Base-by-base conservation (phyloP, 352 stramenopile genomes). In the Hyaloperonospora brassicae region DNA sequence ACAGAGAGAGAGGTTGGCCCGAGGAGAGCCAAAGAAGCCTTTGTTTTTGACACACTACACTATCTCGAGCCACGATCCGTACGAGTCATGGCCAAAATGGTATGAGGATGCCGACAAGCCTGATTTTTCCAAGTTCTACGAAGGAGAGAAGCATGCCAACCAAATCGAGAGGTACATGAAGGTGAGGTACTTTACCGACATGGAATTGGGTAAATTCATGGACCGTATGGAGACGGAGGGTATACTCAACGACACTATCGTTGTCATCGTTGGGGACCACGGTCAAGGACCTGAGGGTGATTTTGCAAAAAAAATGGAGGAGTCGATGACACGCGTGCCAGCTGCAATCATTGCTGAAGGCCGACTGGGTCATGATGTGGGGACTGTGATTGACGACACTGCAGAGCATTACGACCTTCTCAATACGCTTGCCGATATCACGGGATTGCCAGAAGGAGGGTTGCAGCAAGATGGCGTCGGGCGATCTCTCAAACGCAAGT, bases 31-130 rank as follows among this genome's bases (percentile, higher is more conserved):
- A 10, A 42, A 42, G 39, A 17, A 44, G n/a, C 72, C 74, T 23
- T 67, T 72, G 27, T 85, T 81, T 55, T 50, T 79, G 34, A 85
- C 70, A 10, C 70, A 81, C 41, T 85, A 81, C 59, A 81, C 74
- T 34, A 85, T 82, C 57, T 73, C 67, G 6, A 79, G 64, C 44
- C 75, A 86, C 52, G 52, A 24, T 17, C 70, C 55, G 59, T 72
- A 57, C 31, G n/a, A 35, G 17, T 64, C n/a, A 24, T 39, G 58
- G 12, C 70, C 74, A 2, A 63, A 55, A 40, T 83, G 75, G 75
- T 80, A 44, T 10, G 14, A 44, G 11, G 30, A 65, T 43, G 71
- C 60, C 5, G 52, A 50, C n/a, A 70, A 84, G 38, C 73, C 72
- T 9, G 65, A 84, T 34, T 79, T 87, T 35, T 78, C 73, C 12